Conservation (phyloP, 2,329 filamentous ascomycete species). For the Diaporthe batatas region DNA sequence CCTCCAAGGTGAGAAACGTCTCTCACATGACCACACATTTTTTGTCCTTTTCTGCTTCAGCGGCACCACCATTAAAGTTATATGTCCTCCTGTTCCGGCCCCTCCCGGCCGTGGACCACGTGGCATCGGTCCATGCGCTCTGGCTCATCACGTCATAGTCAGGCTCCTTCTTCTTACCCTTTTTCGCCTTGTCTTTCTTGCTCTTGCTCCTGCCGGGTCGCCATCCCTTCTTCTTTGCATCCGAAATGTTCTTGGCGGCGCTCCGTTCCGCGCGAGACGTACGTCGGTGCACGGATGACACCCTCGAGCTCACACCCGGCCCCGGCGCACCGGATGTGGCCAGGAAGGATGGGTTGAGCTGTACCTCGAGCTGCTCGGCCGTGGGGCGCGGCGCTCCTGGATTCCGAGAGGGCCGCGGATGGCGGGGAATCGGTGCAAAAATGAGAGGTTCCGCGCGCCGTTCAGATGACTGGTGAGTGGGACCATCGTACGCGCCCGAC, state of each 20-base stretch:
- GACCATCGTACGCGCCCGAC: slow-evolving; percentile 65
- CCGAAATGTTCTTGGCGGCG: slow-evolving; percentile 72
- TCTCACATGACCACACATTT: slow-evolving; percentile 68
- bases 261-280: slow-evolving; percentile 71
- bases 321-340: slow-evolving; percentile 41
- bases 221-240: slow-evolving; percentile 71
- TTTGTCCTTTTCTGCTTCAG: slow-evolving; percentile 52
- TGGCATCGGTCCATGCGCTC: slow-evolving; percentile 67
- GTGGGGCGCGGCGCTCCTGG: slow-evolving; percentile 57
- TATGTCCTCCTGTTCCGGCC: slow-evolving; percentile 27
- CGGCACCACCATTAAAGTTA: neutral
- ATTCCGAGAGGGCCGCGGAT: slow-evolving; percentile 57
- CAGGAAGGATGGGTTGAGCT: slow-evolving; percentile 31
- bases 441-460: slow-evolving; percentile 59
- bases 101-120: slow-evolving; percentile 48
- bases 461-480: slow-evolving; percentile 52
- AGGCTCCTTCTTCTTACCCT: slow-evolving; percentile 48
- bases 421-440: slow-evolving; percentile 66
- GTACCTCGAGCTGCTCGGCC: slow-evolving; percentile 64
- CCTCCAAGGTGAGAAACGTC: neutral
- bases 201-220: slow-evolving; percentile 55
- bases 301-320: slow-evolving; percentile 52
- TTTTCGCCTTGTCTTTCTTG: slow-evolving; percentile 56
- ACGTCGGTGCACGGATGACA: slow-evolving; percentile 60
- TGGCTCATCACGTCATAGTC: slow-evolving; percentile 59